Percentiles rank a stretch among this genome's conserved stretches.
phyloP scores from a whole-genome alignment of 768 basidiomycete species.

The Leccinum broughii region DNA sequence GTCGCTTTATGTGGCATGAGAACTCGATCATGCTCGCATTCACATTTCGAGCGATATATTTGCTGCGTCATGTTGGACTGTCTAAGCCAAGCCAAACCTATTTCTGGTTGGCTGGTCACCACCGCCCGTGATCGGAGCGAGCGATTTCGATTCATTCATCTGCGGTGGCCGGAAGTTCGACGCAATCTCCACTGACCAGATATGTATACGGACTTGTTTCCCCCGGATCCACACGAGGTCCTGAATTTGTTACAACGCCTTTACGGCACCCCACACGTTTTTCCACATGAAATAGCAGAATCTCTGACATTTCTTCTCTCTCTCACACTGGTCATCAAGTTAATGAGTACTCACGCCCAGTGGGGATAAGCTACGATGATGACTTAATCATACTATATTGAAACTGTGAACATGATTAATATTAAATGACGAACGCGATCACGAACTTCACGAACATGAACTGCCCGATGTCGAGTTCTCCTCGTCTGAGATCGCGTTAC shows the following conservation, averaged over 20 bases:
- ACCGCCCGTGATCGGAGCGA: neutral
- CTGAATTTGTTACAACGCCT: too few relatives aligned
- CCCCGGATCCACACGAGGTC: too few relatives aligned
- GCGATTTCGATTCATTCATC: neutral
- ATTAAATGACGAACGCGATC: neutral
- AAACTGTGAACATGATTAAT: neutral
- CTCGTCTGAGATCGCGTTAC: neutral
- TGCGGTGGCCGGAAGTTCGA: neutral
- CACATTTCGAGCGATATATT: neutral
- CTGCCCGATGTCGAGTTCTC: conserved; percentile 32
- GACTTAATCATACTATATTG: neutral
- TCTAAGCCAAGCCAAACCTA: neutral
- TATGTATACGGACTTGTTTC: too few relatives aligned
- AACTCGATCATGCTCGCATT: conserved; percentile 11
- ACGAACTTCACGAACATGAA: neutral
- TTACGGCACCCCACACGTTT: too few relatives aligned
- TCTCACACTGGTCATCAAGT: neutral
- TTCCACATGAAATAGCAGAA: neutral
- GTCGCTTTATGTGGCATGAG: conserved; percentile 32
- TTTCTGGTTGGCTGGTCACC: neutral
- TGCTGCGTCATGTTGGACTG: neutral
- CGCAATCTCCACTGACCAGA: conserved; percentile 7
- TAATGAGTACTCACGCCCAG: too few relatives aligned
- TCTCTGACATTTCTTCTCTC: neutral
- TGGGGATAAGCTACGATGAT: too few relatives aligned